Conservation (phyloP, 371 early-diverging fungal species). For the Apophysomyces trapeziformis region DNA sequence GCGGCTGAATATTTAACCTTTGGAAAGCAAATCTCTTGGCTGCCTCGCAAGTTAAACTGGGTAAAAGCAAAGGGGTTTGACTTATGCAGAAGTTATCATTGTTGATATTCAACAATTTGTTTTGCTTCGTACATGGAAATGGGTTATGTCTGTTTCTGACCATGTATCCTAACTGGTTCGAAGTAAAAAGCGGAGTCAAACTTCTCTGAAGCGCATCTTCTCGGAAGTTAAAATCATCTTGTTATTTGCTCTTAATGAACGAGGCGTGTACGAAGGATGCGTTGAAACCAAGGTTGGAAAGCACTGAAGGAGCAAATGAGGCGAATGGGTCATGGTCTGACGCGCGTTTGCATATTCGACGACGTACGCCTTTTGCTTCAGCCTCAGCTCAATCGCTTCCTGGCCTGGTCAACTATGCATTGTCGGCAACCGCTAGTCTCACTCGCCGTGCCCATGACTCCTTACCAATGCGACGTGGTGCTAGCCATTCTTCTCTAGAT, state of each 20-base stretch:
- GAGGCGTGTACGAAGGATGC: neutral
- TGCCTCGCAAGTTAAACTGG: no score
- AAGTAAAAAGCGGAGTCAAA: no score
- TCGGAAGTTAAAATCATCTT: neutral
- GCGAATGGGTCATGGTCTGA: neutral
- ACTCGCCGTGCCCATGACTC: slow-evolving; percentile 13
- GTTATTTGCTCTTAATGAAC: neutral
- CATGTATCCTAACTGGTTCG: no score
- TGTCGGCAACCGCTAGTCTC: slow-evolving; percentile 24
- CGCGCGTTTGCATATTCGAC: neutral
- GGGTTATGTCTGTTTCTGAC: no score
- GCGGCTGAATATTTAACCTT: no score
- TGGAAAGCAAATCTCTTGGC: no score
- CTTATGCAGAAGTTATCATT: no score
- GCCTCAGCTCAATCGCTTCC: slow-evolving; percentile 45
- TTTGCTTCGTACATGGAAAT: no score
- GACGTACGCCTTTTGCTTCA: slow-evolving; percentile 32
- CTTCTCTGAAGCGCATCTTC: neutral
- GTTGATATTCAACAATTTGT: no score
- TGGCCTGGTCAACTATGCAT: slow-evolving; percentile 32
- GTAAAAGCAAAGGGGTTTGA: no score
- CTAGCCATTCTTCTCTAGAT: slow-evolving; percentile 20
- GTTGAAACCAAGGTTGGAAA: neutral
- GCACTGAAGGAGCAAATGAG: neutral
- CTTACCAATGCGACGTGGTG: slow-evolving; percentile 28